phyloP scores from a whole-genome alignment of 2,329 filamentous ascomycete genomes.

The Fonsecaea multimorphosa region DNA sequence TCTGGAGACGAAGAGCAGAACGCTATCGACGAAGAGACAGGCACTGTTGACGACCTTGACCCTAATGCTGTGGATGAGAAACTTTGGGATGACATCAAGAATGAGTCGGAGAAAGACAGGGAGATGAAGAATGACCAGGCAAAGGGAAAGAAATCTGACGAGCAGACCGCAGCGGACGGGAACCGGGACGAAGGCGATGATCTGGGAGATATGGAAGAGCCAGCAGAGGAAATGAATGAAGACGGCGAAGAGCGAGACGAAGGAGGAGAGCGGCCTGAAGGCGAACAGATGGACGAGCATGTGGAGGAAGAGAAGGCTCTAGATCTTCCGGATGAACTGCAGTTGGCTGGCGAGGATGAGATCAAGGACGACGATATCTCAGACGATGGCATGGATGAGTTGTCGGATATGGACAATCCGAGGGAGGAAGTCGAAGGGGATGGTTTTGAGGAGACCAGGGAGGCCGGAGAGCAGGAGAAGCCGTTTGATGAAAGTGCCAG shows the following conservation, averaged over 20 bases:
- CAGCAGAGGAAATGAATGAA: constrained; percentile 54
- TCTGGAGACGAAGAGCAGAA: constrained; percentile 69
- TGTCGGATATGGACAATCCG: constrained; percentile 59
- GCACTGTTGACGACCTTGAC: constrained; percentile 88
- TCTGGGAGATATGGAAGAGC: constrained; percentile 65
- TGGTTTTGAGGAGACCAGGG: constrained; percentile 41
- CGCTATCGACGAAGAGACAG: constrained; percentile 84
- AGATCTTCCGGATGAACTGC: constrained; percentile 86
- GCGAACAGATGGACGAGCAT: constrained; percentile 73
- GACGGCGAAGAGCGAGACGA: constrained; percentile 59
- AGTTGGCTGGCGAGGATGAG: constrained; percentile 72
- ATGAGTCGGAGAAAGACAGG: constrained; percentile 60
- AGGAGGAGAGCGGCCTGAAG: constrained; percentile 66
- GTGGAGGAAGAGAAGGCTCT: constrained; percentile 81
- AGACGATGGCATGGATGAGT: constrained; percentile 62
- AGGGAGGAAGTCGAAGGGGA: constrained; percentile 48
- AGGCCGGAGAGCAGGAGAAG: constrained; percentile 39
- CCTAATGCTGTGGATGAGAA: constrained; percentile 94
- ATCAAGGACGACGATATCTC: constrained; percentile 57
- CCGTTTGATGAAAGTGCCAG: constrained; percentile 43
- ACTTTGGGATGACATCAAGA: constrained; percentile 85
- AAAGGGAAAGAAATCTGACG: constrained; percentile 59
- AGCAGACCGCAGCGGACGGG: constrained; percentile 68
- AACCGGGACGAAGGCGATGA: constrained; percentile 58
- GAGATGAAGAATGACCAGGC: constrained; percentile 78